Conservation (phyloP, 495 filamentous ascomycete species). For the Aspergillus diversus region DNA sequence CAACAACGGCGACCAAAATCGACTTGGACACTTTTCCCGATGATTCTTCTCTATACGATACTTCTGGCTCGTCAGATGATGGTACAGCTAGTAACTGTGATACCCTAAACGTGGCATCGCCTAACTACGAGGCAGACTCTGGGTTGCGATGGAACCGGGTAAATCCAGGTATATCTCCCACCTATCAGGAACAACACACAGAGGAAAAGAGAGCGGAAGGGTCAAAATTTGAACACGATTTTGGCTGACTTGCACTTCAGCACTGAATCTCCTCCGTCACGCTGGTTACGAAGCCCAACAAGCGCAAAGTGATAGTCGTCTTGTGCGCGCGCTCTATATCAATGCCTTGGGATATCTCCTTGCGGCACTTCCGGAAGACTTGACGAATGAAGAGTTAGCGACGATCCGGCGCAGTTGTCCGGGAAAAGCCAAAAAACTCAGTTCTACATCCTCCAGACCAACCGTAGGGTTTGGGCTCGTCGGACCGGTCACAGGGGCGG, state of each 20-base stretch:
- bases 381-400: constrained; percentile 46
- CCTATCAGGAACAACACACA: not conserved
- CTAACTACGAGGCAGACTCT: constrained; percentile 41
- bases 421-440: constrained; percentile 23
- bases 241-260: constrained; percentile 20
- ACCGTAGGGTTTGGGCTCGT: not conserved
- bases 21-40: not conserved
- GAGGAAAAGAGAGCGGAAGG: not conserved
- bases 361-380: constrained; percentile 62
- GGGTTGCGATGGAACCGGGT: constrained; percentile 48
- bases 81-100: constrained; percentile 2
- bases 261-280: constrained; percentile 44
- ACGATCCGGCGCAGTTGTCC: constrained; percentile 38
- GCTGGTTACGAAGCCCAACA: constrained; percentile 46
- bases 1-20: not conserved
- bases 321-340: constrained; percentile 69
- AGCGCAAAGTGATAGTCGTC: constrained; percentile 36
- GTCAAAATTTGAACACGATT: not conserved
- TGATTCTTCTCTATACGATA: not conserved
- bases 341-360: constrained; percentile 68
- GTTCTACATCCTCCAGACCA: not conserved
- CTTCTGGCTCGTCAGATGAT: not conserved
- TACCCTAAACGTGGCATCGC: constrained; percentile 4
- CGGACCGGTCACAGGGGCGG: not conserved
- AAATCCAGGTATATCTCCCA: constrained; percentile 36